These are phyloP conservation scores for Exophiala oligosperma DNA, from an alignment of 2,329 filamentous ascomycete genomes.

Conservation along the genomic window DNA sequence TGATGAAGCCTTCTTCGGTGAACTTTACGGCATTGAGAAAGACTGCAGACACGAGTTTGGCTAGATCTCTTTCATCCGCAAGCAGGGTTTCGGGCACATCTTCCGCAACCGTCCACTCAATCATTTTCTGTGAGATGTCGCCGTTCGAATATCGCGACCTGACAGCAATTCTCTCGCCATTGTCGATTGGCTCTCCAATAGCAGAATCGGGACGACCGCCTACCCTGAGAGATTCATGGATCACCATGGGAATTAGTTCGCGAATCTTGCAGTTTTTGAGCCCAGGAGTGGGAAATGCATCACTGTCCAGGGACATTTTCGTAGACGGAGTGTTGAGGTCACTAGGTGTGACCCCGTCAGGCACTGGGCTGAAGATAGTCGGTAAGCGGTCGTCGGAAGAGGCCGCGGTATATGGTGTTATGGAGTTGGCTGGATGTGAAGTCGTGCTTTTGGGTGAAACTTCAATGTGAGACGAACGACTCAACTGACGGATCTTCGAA, in stretches of 20 bases:
- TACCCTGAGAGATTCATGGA: conserved; percentile 50
- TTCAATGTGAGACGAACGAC: conserved; percentile 40
- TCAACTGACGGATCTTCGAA: conserved; percentile 39
- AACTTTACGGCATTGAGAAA: conserved; percentile 71
- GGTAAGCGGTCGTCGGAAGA: conserved; percentile 15
- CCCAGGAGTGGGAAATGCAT: conserved; percentile 35
- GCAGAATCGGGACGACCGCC: conserved; percentile 50
- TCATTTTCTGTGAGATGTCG: conserved; percentile 43
- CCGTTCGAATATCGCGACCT: conserved; percentile 46
- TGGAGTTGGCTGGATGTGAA: not conserved
- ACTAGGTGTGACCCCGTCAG: conserved; percentile 11
- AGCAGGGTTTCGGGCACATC: conserved; percentile 48
- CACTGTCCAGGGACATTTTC: conserved; percentile 17
- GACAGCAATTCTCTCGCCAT: conserved; percentile 48
- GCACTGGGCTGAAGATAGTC: conserved; percentile 15
- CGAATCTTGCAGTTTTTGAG: conserved; percentile 47
- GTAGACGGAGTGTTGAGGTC: conserved; percentile 19
- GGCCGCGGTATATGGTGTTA: conserved; percentile 19
- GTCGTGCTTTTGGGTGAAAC: conserved; percentile 31
- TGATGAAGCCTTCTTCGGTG: conserved; percentile 64
- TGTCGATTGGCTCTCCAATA: conserved; percentile 43
- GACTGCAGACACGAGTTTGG: conserved; percentile 64
- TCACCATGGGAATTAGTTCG: conserved; percentile 46
- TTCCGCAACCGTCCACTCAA: conserved; percentile 50
- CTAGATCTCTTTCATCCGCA: conserved; percentile 63